Percentiles rank a stretch among this genome's conserved stretches.
Evolutionary conservation across 164 flowering plant species (phyloP).

Genomic region (Litsea cubeba): DNA sequence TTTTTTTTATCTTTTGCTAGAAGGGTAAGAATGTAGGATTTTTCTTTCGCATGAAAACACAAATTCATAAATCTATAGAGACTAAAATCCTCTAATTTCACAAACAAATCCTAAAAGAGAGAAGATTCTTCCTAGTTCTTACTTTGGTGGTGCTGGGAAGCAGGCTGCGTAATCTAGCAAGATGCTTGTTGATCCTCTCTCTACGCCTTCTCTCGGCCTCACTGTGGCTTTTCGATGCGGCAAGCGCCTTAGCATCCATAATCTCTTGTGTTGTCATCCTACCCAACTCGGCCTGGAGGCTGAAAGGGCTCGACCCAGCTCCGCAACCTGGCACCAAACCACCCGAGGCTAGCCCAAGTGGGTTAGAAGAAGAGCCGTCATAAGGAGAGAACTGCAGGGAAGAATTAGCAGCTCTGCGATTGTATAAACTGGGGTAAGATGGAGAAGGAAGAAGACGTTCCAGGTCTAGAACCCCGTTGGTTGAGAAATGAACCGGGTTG

Average conservation of each 20-base stretch:
- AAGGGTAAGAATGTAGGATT: too few relatives aligned
- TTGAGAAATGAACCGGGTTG: slow-evolving; percentile 31
- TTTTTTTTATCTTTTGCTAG: too few relatives aligned
- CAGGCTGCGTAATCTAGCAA: slow-evolving; percentile 78
- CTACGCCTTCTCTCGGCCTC: slow-evolving; percentile 93
- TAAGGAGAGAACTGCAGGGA: slow-evolving; percentile 49
- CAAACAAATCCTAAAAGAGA: too few relatives aligned
- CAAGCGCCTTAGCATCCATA: slow-evolving; percentile 96
- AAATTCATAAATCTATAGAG: too few relatives aligned
- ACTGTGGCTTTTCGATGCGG: slow-evolving; percentile 97
- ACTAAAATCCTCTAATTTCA: background rate
- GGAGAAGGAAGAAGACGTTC: slow-evolving; percentile 41
- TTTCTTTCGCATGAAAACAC: too few relatives aligned
- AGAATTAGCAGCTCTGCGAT: slow-evolving; percentile 30
- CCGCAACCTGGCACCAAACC: slow-evolving; percentile 43
- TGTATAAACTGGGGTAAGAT: slow-evolving; percentile 45
- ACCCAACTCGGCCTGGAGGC: slow-evolving; percentile 63
- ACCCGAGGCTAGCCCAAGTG: slow-evolving; percentile 50
- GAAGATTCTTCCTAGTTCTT: slow-evolving; percentile 17
- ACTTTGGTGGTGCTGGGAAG: slow-evolving; percentile 96
- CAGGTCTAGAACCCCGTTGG: slow-evolving; percentile 30
- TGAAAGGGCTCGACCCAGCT: slow-evolving; percentile 49
- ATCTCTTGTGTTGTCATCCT: slow-evolving; percentile 92
- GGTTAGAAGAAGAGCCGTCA: slow-evolving; percentile 49
- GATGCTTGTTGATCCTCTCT: slow-evolving; percentile 94